Evolutionary conservation across 306 rosid genomes (phyloP).

Genomic region (Rubus parviflorus): DNA sequence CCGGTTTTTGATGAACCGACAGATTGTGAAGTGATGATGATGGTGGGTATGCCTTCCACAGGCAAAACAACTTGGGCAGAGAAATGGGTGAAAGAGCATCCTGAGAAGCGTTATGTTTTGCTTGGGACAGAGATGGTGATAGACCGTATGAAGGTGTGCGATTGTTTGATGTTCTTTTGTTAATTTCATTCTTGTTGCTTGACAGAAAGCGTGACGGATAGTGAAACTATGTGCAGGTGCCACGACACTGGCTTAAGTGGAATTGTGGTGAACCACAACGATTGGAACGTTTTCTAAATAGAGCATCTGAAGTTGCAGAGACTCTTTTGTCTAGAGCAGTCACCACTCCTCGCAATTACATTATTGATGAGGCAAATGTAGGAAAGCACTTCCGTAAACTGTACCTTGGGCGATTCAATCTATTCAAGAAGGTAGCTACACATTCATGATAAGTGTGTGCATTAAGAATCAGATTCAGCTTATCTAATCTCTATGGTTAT

Average conservation of each 20-base stretch:
- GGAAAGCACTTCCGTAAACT: conserved; percentile 51
- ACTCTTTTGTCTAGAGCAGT: conserved; percentile 47
- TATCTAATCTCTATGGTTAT: background rate
- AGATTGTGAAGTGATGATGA: conserved; percentile 57
- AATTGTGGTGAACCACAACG: conserved; percentile 42
- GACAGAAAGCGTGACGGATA: background rate
- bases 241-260: conserved; percentile 42
- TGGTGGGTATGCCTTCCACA: conserved; percentile 61
- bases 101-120: conserved; percentile 54
- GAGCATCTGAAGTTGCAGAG: conserved; percentile 45
- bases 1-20: conserved; percentile 35
- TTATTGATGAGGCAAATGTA: conserved; percentile 60
- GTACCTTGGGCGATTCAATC: conserved; percentile 40
- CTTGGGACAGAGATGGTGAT: conserved; percentile 54
- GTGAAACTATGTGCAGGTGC: conserved; percentile 37
- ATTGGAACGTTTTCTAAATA: conserved; percentile 47
- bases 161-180: background rate
- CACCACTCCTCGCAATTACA: conserved; percentile 53
- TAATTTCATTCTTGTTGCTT: conserved; percentile 2
- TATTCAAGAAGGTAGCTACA: conserved; percentile 23
- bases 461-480: background rate
- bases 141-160: conserved; percentile 60
- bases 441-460: background rate
- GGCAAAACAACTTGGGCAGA: conserved; percentile 72
- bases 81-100: conserved; percentile 49